Evolutionary conservation across 2,329 filamentous ascomycete genomes (phyloP).

Genomic region (Talaromyces sp.): DNA sequence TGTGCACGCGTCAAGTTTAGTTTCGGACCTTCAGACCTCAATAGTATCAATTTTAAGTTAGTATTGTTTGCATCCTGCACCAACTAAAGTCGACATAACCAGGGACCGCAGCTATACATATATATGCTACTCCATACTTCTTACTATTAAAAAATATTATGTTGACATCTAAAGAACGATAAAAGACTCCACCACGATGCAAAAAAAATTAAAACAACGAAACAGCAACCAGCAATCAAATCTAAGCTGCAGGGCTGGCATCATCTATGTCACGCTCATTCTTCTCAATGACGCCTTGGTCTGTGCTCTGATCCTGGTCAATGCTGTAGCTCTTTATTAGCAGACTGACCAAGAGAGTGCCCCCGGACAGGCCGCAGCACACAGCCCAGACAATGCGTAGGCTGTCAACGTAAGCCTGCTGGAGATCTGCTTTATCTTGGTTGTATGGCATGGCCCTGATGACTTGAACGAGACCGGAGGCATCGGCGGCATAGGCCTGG

Average conservation of each 20-base stretch:
- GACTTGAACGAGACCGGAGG: slow-evolving; percentile 55
- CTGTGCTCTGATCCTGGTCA: slow-evolving; percentile 30
- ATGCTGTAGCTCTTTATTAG: slow-evolving; percentile 50
- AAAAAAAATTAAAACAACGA: not conserved
- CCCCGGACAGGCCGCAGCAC: slow-evolving; percentile 49
- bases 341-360: slow-evolving; percentile 49
- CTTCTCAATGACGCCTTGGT: slow-evolving; percentile 19
- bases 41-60: no score
- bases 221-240: not conserved
- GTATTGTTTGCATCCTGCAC: no score
- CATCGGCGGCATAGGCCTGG: slow-evolving; percentile 51
- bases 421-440: slow-evolving; percentile 38
- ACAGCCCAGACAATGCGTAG: slow-evolving; percentile 53
- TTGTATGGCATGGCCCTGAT: slow-evolving; percentile 52
- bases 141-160: no score
- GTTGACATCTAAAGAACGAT: no score
- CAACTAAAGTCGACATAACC: no score
- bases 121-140: no score
- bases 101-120: no score
- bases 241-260: not conserved
- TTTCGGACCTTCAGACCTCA: no score
- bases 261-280: slow-evolving; percentile 3
- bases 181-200: no score
- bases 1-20: no score
- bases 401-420: slow-evolving; percentile 52